A percentile compares a stretch with the other conserved stretches of the same genome.
Conservation (phyloP, 2,329 filamentous ascomycete species). For the Nothopassalora personata region DNA sequence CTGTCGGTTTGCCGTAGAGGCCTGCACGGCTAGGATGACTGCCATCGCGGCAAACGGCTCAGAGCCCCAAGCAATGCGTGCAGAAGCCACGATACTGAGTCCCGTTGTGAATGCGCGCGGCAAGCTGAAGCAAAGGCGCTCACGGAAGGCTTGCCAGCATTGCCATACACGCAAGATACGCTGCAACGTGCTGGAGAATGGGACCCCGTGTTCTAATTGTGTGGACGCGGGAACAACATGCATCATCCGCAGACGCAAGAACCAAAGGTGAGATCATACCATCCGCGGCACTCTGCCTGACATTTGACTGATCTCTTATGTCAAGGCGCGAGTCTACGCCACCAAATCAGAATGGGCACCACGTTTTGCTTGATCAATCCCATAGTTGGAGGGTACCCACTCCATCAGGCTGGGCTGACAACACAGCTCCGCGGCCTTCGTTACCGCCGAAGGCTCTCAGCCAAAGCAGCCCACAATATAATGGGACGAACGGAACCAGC, state of each 20-base stretch:
- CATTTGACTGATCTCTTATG: constrained; percentile 4
- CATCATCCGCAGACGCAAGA: constrained; percentile 18
- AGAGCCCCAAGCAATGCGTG: not conserved
- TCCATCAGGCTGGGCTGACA: constrained; percentile 11
- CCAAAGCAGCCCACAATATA: not conserved
- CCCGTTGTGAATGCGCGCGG: constrained; percentile 9
- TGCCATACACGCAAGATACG: constrained; percentile 20
- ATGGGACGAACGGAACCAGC: constrained; percentile 7
- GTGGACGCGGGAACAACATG: constrained; percentile 18
- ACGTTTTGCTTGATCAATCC: constrained; percentile 16
- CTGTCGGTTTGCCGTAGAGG: not conserved
- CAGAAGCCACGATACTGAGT: constrained; percentile 5
- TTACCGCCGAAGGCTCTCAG: constrained; percentile 6
- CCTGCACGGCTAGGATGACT: not conserved
- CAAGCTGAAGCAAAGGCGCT: constrained; percentile 21
- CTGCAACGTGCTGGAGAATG: constrained; percentile 19
- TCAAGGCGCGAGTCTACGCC: constrained; percentile 20
- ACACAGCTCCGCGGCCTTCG: constrained; percentile 5
- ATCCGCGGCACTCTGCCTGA: not conserved
- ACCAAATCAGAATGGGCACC: constrained; percentile 14
- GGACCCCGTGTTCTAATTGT: constrained; percentile 21
- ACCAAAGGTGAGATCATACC: constrained; percentile 14
- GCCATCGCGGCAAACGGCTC: not conserved
- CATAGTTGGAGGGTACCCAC: constrained; percentile 19
- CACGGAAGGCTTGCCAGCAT: constrained; percentile 19